Evolutionary conservation across 371 early-diverging fungal species (phyloP).

Genomic region (Cokeromyces recurvatus): DNA sequence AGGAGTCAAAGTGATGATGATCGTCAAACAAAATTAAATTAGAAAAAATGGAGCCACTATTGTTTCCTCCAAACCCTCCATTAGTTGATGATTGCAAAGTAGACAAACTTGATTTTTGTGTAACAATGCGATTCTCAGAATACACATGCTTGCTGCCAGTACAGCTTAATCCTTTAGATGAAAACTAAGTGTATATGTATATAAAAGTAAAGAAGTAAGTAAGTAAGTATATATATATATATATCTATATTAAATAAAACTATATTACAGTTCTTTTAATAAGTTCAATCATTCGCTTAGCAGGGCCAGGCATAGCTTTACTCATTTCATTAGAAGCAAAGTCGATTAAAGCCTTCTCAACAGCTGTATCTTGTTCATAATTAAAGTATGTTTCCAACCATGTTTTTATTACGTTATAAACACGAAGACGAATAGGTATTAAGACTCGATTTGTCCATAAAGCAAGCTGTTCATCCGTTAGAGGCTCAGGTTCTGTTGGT

Average conservation of each 20-base stretch:
- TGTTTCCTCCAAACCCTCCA: conserved; percentile 1
- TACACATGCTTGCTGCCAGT: conserved; percentile 9
- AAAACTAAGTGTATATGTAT: no score
- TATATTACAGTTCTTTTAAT: conserved; percentile 32
- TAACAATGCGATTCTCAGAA: not conserved
- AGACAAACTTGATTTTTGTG: conserved; percentile 9
- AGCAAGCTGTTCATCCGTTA: conserved; percentile 64
- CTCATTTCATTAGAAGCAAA: conserved; percentile 29
- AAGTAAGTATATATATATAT: not conserved
- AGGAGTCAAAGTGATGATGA: conserved; percentile 12
- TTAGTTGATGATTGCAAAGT: conserved; percentile 20
- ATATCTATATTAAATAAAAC: not conserved
- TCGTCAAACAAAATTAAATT: conserved; percentile 32
- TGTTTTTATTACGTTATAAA: conserved; percentile 85
- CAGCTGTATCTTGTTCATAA: conserved; percentile 57
- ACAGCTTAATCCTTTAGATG: conserved; percentile 7
- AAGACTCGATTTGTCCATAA: conserved; percentile 82
- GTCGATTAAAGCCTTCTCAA: conserved; percentile 19
- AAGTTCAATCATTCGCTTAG: conserved; percentile 38
- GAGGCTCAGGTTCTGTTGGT: conserved; percentile 52
- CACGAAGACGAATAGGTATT: conserved; percentile 80
- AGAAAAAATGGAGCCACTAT: conserved; percentile 25
- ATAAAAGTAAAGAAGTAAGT: no score
- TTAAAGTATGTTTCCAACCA: conserved; percentile 86
- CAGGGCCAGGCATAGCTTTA: conserved; percentile 35